These are phyloP conservation scores for Iris pallida DNA, from an alignment of 116 monocot genomes.

Conservation along the genomic window DNA sequence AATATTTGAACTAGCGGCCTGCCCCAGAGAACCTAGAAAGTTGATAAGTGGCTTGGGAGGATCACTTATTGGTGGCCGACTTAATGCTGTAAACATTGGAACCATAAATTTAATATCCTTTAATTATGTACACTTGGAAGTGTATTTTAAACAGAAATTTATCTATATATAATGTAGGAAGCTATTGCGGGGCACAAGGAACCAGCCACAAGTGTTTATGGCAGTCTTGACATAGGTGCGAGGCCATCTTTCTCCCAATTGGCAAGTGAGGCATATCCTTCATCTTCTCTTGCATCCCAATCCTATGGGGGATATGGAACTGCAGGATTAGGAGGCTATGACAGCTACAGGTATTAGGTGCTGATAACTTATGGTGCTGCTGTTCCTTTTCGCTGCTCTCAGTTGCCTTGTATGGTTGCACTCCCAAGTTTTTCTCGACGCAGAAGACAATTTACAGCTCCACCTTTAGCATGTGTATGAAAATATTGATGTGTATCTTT, in stretches of 20 bases:
- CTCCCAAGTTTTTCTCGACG: no score
- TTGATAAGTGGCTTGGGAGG: background rate
- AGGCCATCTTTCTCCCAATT: conserved; percentile 40
- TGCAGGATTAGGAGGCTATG: conserved; percentile 17
- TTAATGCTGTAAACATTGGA: no score
- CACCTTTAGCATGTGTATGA: no score
- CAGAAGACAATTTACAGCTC: no score
- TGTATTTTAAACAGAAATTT: background rate
- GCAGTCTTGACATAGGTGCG: conserved; percentile 19
- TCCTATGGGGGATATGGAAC: conserved; percentile 22
- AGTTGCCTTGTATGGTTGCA: background rate
- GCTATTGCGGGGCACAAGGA: conserved; percentile 27
- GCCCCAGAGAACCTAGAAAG: background rate
- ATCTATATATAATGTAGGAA: conserved; percentile 10
- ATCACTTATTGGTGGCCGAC: no score
- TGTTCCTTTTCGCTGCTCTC: no score
- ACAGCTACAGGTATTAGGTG: conserved; percentile 13
- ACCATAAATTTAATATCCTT: background rate
- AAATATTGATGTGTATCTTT: no score
- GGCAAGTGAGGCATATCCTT: conserved; percentile 1
- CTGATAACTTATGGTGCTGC: no score
- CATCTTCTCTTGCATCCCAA: conserved; percentile 24
- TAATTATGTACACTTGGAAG: background rate
- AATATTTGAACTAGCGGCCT: no score
- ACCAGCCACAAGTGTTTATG: conserved; percentile 30